Base-by-base conservation (phyloP, 75 land plant genomes). In the Cunninghamia lanceolata region DNA sequence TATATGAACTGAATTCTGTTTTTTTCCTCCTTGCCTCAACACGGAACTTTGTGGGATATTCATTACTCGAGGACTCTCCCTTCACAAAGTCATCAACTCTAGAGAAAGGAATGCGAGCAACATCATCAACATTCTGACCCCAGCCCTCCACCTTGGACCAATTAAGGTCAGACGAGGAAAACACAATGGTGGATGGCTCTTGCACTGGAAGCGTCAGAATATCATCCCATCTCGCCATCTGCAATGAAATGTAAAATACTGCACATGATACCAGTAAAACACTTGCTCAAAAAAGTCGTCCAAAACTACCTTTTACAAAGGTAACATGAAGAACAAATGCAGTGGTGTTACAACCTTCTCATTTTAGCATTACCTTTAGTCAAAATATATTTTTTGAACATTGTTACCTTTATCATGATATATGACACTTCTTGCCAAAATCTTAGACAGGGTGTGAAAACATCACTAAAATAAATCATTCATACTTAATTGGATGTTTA, bases 161-260 rank as follows among this genome's bases (percentile, higher is more conserved):
- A 28, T 85, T 87, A 63, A 94, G 84, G 74, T 93, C 96, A 73
- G 88, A 73, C 46, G 96, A 52, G 54, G 94, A 90, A 84, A 94
- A 94, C 68, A 93, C 96, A 52, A 87, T 82, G n/a, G 89, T 88
- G 68, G 93, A 87, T 73, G 95, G 95, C 45, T 87, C 92, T 83
- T 94, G 95, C 73, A 94, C 92, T 7, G 96, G 96, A 14, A 94
- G 93, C 35, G 92, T 87, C 77, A 94, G 42, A 84, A 94, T 94
- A 70, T 93, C 88, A 87, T 94, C 95, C 95, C 95, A 94, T 87
- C 95, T 91, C 35, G 95, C 95, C 95, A 94, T 94, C 93, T 91
- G 86, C 45, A 85, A 85, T 14, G 70, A 35, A 73, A 82, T 42
- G 19, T 36, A 83, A 77, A 32, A 32, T 73, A 32, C 14, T 71